Evolutionary conservation across 495 filamentous ascomycete species (phyloP), one percentile per base, ranked within the genome.

Genomic region (Talaromyces stipitatus): DNA sequence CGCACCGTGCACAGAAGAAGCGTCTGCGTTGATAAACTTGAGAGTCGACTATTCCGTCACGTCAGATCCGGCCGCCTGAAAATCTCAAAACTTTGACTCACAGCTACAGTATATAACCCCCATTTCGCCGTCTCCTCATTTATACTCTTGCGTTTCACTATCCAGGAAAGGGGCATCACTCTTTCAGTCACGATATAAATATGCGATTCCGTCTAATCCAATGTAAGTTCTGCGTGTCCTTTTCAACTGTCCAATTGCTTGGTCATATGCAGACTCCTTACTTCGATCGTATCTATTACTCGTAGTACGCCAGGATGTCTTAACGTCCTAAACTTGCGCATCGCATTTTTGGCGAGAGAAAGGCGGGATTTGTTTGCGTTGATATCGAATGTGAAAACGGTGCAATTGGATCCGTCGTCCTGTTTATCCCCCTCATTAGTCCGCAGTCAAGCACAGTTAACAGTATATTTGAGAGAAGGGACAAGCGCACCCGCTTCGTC

Each of bases 101-200:
- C 89, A 65, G 94, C 92, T 46, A 96, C 78, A 61, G 82, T 88
- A 64, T 88, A 87, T 36, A 97, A 72, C 0, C 94, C 94, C 94
- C 94, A 97, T 82, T 96, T 97, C 5, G 90, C 80, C 1, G 91
- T 97, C 71, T 97, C 95, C 22, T 86, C 81, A 52, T 82, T 90
- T 57, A 97, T 63, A 61, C 85, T 89, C 73, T 88, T 91, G 62
- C 91, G 79, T 68, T 86, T 89, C 38, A 90, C 84, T 63, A 91
- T 82, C 92, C 92, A 97, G 46, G 82, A 79, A 22, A 98, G 76
- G 0, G 95, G 94, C 10, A 80, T 82, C 9, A 97, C 73, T 53
- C 91, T 82, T 72, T 98, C 94, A 11, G 94, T 97, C 36, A 92
- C 90, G 64, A 98, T 92, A 69, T 97, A 96, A 28, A 98, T 88